These are phyloP conservation scores for Trametopsis cervina DNA, from an alignment of 768 basidiomycete species.

Conservation along the genomic window DNA sequence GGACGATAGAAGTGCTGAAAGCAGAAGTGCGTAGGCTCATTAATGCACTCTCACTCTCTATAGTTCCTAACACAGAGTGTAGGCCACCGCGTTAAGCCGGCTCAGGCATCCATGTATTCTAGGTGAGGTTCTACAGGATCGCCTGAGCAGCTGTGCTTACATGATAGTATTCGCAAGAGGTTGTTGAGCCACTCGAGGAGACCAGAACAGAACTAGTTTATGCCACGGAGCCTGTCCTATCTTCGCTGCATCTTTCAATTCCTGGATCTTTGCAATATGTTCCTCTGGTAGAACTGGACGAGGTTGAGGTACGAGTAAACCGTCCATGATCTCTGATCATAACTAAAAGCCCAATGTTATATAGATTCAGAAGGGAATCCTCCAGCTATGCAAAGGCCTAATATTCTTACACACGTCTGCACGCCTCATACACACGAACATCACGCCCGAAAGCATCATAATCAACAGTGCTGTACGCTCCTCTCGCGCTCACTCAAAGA, in stretches of 20 bases:
- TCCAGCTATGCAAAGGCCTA: constrained; percentile 87
- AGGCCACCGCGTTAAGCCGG: constrained; percentile 81
- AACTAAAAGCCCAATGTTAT: neutral
- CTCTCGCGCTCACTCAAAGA: neutral
- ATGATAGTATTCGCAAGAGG: constrained; percentile 46
- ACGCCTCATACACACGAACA: constrained; percentile 85
- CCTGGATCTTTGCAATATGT: constrained; percentile 50
- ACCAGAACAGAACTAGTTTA: constrained; percentile 84
- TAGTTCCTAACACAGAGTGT: no score
- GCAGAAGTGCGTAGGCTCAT: constrained; percentile 75
- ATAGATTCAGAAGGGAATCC: constrained; percentile 92
- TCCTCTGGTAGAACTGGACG: constrained; percentile 79
- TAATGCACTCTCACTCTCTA: no score
- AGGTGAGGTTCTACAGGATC: constrained; percentile 37
- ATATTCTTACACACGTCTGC: constrained; percentile 90
- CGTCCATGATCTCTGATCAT: neutral
- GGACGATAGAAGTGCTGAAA: constrained; percentile 78
- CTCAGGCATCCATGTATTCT: constrained; percentile 91
- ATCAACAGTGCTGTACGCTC: constrained; percentile 78
- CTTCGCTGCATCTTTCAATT: constrained; percentile 75
- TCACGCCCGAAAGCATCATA: constrained; percentile 80
- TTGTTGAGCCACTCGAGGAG: constrained; percentile 97
- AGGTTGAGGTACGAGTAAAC: constrained; percentile 81
- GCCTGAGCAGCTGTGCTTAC: neutral
- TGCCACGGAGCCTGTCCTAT: constrained; percentile 86